phyloP scores from a whole-genome alignment of 306 rosid species.

The Trifolium fragiferum region DNA sequence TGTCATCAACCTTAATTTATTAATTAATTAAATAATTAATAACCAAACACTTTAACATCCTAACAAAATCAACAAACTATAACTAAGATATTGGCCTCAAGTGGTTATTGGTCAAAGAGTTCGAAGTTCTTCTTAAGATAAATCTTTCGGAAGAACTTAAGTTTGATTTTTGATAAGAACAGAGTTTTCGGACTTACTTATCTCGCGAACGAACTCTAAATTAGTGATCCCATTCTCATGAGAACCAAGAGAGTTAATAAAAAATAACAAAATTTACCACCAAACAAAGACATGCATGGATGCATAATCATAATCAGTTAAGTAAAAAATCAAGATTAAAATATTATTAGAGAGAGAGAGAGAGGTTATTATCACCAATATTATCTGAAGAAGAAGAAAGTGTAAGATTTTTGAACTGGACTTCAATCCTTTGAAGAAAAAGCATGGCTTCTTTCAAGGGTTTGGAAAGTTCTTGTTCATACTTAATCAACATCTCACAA shows the following conservation, averaged over 20 bases:
- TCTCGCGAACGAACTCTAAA: too few relatives aligned
- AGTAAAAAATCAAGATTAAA: neutral
- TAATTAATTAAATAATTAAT: neutral
- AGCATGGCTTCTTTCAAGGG: constrained; percentile 97
- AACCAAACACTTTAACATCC: neutral
- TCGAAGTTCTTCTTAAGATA: too few relatives aligned
- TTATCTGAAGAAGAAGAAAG: constrained; percentile 63
- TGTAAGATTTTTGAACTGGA: constrained; percentile 79
- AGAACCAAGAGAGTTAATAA: too few relatives aligned
- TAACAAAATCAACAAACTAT: constrained; percentile 33
- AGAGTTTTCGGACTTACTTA: too few relatives aligned
- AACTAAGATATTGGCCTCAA: too few relatives aligned
- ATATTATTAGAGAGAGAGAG: neutral
- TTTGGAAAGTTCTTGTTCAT: constrained; percentile 91
- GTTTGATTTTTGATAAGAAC: too few relatives aligned
- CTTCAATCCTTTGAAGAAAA: constrained; percentile 78
- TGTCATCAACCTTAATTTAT: constrained; percentile 28
- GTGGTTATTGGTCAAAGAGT: too few relatives aligned
- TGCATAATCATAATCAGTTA: neutral
- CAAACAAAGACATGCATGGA: constrained; percentile 15
- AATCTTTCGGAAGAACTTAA: too few relatives aligned
- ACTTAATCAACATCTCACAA: constrained; percentile 95
- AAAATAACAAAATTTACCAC: constrained; percentile 17
- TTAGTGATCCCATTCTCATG: too few relatives aligned
- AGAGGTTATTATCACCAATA: constrained; percentile 50